Percentiles rank a stretch among this genome's conserved stretches.
phyloP scores from a whole-genome alignment of 345 rosid genomes.

The Pugionium cornutum region DNA sequence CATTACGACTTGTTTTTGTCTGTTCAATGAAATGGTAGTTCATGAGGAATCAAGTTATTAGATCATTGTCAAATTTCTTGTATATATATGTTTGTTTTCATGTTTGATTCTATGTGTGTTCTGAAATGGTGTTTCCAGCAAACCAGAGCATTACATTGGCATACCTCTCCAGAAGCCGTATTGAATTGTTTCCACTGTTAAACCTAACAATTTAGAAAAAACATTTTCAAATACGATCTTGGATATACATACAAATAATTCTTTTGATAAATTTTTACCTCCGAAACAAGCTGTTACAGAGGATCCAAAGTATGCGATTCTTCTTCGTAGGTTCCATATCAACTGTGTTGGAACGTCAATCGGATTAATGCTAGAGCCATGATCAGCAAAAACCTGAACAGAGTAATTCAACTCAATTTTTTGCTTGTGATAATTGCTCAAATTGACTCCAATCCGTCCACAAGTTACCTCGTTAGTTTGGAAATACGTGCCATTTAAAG shows the following conservation, averaged over 20 bases:
- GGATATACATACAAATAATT: background rate
- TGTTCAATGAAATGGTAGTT: too few species aligned
- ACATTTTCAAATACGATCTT: background rate
- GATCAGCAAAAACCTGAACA: constrained; percentile 88
- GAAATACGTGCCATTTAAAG: constrained; percentile 92
- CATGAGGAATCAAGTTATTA: too few species aligned
- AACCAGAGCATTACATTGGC: constrained; percentile 17
- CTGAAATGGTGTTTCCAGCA: background rate
- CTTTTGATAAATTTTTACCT: constrained; percentile 44
- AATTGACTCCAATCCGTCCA: background rate
- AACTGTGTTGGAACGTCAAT: constrained; percentile 62
- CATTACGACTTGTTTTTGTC: too few species aligned
- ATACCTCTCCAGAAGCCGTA: constrained; percentile 85
- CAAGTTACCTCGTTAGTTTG: constrained; percentile 80
- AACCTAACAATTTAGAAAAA: constrained; percentile 48
- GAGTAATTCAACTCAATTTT: constrained; percentile 4
- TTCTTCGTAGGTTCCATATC: constrained; percentile 65
- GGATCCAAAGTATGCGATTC: constrained; percentile 83
- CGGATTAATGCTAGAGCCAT: constrained; percentile 71
- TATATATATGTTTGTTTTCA: background rate
- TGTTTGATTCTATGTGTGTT: constrained; percentile 2
- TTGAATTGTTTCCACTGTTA: constrained; percentile 65
- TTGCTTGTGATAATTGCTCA: background rate
- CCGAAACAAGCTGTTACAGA: constrained; percentile 70
- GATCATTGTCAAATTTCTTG: too few species aligned